Conservation (phyloP, 495 filamentous ascomycete species). For the Choiromyces venosus region DNA sequence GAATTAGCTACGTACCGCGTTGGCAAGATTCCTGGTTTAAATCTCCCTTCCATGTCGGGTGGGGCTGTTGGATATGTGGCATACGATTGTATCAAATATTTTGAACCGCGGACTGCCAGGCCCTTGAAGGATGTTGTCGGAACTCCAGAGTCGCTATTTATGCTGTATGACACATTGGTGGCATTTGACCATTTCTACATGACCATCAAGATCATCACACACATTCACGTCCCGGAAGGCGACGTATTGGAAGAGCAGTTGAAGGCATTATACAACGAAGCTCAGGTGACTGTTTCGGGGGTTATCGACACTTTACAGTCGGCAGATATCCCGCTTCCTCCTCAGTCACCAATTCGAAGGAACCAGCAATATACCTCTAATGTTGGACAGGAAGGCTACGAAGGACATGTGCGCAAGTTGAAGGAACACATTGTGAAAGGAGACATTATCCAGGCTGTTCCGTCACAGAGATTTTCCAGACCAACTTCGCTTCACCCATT, state of each 20-base stretch:
- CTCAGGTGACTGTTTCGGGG: conserved; percentile 55
- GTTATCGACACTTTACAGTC: conserved; percentile 64
- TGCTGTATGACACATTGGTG: conserved; percentile 93
- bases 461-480: conserved; percentile 84
- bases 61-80: conserved; percentile 95
- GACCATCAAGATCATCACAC: conserved; percentile 85
- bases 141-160: conserved; percentile 90
- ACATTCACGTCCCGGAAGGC: conserved; percentile 60
- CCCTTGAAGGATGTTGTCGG: conserved; percentile 79
- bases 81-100: conserved; percentile 96
- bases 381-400: conserved; percentile 81
- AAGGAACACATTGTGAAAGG: conserved; percentile 84
- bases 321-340: conserved; percentile 70
- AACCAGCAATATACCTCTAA: conserved; percentile 84
- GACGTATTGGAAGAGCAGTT: conserved; percentile 50
- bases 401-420: conserved; percentile 69
- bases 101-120: conserved; percentile 86
- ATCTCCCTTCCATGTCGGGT: conserved; percentile 75
- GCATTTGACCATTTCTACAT: conserved; percentile 94
- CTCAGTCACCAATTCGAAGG: conserved; percentile 63
- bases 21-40: conserved; percentile 69
- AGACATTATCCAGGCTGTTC: conserved; percentile 96
- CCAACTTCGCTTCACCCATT: conserved; percentile 89
- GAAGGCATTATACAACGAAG: conserved; percentile 59
- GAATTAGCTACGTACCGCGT: conserved; percentile 73